Evolutionary conservation across 2,329 filamentous ascomycete species (phyloP), one percentile per base, ranked within the genome.

Genomic region (Xylogone sp.): DNA sequence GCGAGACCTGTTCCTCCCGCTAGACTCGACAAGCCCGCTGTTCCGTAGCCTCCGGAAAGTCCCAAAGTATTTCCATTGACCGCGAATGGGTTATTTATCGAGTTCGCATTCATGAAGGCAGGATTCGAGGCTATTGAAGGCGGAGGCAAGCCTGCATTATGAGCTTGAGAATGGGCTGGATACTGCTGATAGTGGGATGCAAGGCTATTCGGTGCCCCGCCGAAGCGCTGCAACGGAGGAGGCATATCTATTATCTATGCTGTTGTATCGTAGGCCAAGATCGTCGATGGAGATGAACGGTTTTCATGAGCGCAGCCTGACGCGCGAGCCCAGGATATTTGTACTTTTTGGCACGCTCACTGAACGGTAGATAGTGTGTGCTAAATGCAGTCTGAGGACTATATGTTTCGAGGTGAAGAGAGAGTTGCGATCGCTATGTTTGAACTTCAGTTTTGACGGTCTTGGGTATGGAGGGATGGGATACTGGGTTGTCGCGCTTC

Each of bases 51-150:
- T 56, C 76, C 81, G 46, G 78, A 79, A 53, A 84, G 73, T 47
- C 79, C 79, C 57, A 88, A 77, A 27, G 68, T 60, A 54, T 73
- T 70, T 16, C 70, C 71, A 43, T 72, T 70, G 22, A 79, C 75
- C 2, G 79, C 76, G 65, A 90, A 90, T 2, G 85, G 83, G 60
- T 83, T 86, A 58, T 88, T 79, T 63, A 82, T 80, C 47, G 82
- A 77, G 67, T 86, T 88, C 54, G 84, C 80, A 61, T 81, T 84
- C 56, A 84, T 82, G 68, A 94, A 95, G 51, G 78, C 80, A 47
- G 87, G 83, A 66, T 88, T 88, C 53, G 79, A 77, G 57, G 81
- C 79, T 51, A 92, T 74, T 44, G 75, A 78, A 50, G 81, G 79
- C 56, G 77, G 75, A 49, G 76, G 77, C 2, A 81, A 71, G 48